Percentiles rank a stretch among this genome's conserved stretches.
Evolutionary conservation across 192 early-diverging fungal genomes (phyloP).

Genomic region (Ambispora gerdemannii): DNA sequence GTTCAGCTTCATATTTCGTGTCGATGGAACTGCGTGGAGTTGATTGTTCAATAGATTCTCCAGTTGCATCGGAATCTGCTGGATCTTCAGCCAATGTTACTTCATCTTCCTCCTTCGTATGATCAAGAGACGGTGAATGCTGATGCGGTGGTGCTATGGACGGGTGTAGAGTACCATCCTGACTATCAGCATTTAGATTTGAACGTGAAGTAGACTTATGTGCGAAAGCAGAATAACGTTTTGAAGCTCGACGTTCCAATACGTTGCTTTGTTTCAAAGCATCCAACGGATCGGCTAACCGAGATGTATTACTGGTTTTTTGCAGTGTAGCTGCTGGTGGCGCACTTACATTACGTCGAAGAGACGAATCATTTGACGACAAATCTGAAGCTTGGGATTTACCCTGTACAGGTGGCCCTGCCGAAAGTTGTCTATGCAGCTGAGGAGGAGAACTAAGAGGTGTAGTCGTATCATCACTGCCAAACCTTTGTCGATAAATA

Average conservation of each 20-base stretch:
- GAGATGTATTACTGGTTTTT: not conserved
- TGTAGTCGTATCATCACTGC: not conserved
- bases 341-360: slow-evolving; percentile 5
- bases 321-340: not conserved
- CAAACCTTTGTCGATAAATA: slow-evolving; percentile 37
- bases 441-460: not conserved
- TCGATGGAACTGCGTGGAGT: not conserved
- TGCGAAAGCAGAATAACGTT: slow-evolving; percentile 15
- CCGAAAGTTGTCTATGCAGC: not conserved
- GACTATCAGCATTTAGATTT: not conserved
- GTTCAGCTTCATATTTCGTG: not conserved
- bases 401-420: no score
- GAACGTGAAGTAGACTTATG: not conserved
- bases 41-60: not conserved
- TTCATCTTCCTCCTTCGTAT: not conserved
- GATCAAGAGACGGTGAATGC: not conserved
- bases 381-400: not conserved
- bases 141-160: not conserved
- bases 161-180: not conserved
- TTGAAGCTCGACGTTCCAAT: slow-evolving; percentile 28
- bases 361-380: not conserved
- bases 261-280: slow-evolving; percentile 16
- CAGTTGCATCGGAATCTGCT: not conserved
- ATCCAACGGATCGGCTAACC: slow-evolving; percentile 17
- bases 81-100: not conserved